Evolutionary conservation across 805 yeast species (phyloP).

Genomic region (Candida gorgasii): DNA sequence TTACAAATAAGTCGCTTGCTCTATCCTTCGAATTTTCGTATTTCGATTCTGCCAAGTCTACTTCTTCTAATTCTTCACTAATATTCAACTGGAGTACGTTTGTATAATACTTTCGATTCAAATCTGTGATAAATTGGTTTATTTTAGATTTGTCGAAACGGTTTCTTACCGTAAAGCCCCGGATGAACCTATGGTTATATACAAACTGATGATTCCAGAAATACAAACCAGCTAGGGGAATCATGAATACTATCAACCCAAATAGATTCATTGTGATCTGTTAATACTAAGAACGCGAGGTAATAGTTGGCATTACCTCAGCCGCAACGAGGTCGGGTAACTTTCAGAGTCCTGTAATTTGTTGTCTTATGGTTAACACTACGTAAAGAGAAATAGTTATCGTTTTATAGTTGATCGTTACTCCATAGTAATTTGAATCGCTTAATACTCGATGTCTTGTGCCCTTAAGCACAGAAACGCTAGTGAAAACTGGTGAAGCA

Average conservation of each 20-base stretch:
- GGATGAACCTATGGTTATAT: constrained; percentile 18
- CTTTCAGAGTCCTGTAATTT: too few relatives aligned
- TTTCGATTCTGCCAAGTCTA: constrained; percentile 11
- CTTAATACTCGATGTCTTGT: too few relatives aligned
- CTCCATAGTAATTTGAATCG: too few relatives aligned
- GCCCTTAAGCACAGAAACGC: too few relatives aligned
- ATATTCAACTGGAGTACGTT: constrained; percentile 2
- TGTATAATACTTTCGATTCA: constrained; percentile 17
- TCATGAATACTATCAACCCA: constrained; percentile 5
- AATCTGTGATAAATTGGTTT: constrained; percentile 10
- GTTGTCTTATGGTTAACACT: too few relatives aligned
- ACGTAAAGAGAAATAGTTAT: too few relatives aligned
- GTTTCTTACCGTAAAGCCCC: constrained; percentile 14
- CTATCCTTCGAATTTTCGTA: constrained; percentile 12
- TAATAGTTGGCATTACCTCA: background rate
- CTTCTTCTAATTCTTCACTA: constrained; percentile 15
- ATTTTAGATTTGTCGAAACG: constrained; percentile 22
- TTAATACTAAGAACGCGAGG: background rate
- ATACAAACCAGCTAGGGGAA: constrained; percentile 3
- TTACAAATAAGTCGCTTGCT: background rate
- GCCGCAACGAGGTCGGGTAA: background rate
- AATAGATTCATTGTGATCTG: constrained; percentile 2
- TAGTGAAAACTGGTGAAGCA: too few relatives aligned
- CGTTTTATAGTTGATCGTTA: too few relatives aligned
- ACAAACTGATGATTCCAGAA: constrained; percentile 10